Evolutionary conservation across 345 rosid species (phyloP).

Genomic region (Capsella bursapastoris): DNA sequence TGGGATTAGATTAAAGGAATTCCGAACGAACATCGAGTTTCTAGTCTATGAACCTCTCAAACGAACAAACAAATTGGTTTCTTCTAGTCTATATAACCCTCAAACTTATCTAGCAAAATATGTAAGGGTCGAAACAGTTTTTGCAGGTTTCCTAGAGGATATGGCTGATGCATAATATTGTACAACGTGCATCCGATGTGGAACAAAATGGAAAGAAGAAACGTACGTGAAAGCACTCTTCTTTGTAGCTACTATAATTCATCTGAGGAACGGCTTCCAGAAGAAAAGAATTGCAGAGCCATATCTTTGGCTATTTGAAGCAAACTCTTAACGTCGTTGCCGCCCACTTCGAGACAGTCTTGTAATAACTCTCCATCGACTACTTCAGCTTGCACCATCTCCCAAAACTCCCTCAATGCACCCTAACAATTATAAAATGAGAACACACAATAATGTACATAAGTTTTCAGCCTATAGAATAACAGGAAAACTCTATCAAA

Average conservation of each 20-base stretch:
- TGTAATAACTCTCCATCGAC: slow-evolving; percentile 67
- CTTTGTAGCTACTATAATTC: slow-evolving; percentile 50
- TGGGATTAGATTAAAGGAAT: slow-evolving; percentile 15
- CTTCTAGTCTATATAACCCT: slow-evolving; percentile 23
- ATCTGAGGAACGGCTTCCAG: slow-evolving; percentile 38
- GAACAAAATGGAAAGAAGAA: slow-evolving; percentile 24
- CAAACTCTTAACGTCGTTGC: slow-evolving; percentile 69
- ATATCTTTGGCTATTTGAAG: slow-evolving; percentile 61
- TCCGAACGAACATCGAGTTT: slow-evolving; percentile 13
- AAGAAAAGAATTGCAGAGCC: slow-evolving; percentile 47
- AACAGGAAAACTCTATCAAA: background rate
- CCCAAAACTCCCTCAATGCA: slow-evolving; percentile 60
- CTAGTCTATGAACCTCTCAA: slow-evolving; percentile 15
- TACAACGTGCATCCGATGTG: slow-evolving; percentile 1
- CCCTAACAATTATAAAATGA: slow-evolving; percentile 53
- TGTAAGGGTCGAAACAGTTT: slow-evolving; percentile 14
- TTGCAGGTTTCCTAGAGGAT: slow-evolving; percentile 14
- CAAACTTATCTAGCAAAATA: slow-evolving; percentile 21
- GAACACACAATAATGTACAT: background rate
- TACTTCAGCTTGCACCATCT: slow-evolving; percentile 64
- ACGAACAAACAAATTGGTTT: slow-evolving; percentile 12
- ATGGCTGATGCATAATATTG: slow-evolving; percentile 11
- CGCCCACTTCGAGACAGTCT: slow-evolving; percentile 74
- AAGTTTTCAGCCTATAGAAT: background rate
- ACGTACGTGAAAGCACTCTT: slow-evolving; percentile 22